A percentile compares a stretch with the other conserved stretches of the same genome.
These are phyloP conservation scores for Nothophoma quercina DNA, from an alignment of 2,329 filamentous ascomycete genomes.

Conservation along the genomic window DNA sequence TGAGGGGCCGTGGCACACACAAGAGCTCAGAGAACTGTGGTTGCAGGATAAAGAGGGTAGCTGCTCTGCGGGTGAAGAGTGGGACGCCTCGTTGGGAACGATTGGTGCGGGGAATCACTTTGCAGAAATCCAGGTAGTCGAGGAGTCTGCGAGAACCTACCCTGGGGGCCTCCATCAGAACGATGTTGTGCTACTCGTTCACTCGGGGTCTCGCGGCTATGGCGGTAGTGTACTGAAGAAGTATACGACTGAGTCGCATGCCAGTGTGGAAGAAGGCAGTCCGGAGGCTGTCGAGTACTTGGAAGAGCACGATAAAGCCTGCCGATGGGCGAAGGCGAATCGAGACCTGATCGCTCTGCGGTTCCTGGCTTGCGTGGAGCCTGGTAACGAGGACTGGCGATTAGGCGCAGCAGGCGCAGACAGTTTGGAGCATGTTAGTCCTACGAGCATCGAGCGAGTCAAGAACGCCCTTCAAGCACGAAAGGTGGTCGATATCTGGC, in stretches of 20 bases:
- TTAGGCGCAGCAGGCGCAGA: slow-evolving; percentile 12
- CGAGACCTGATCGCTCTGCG: slow-evolving; percentile 51
- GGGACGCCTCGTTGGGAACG: slow-evolving; percentile 46
- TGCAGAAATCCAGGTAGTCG: slow-evolving; percentile 50
- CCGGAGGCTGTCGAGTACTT: slow-evolving; percentile 40
- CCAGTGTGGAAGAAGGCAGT: slow-evolving; percentile 37
- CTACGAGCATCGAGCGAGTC: slow-evolving; percentile 17
- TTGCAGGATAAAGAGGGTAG: slow-evolving; percentile 27
- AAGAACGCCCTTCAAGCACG: slow-evolving; percentile 33
- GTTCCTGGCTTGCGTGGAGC: slow-evolving; percentile 48
- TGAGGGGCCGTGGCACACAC: slow-evolving; percentile 45
- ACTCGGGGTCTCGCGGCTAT: slow-evolving; percentile 49
- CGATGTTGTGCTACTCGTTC: slow-evolving; percentile 49
- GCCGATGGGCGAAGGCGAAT: slow-evolving; percentile 48
- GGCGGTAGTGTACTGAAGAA: slow-evolving; percentile 46
- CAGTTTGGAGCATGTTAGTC: slow-evolving; percentile 5
- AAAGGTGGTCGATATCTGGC: slow-evolving; percentile 49
- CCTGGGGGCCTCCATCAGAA: slow-evolving; percentile 28
- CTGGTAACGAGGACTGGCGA: slow-evolving; percentile 37
- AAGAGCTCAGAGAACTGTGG: slow-evolving; percentile 40
- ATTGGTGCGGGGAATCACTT: slow-evolving; percentile 52
- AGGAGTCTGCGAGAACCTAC: slow-evolving; percentile 23
- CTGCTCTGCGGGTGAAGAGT: slow-evolving; percentile 40
- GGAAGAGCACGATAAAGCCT: slow-evolving; percentile 46
- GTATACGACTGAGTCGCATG: slow-evolving; percentile 29